Percentiles rank a stretch among this genome's conserved stretches.
These are phyloP conservation scores for Colletotrichum viniferum DNA, from an alignment of 2,329 filamentous ascomycete species.

Conservation along the genomic window DNA sequence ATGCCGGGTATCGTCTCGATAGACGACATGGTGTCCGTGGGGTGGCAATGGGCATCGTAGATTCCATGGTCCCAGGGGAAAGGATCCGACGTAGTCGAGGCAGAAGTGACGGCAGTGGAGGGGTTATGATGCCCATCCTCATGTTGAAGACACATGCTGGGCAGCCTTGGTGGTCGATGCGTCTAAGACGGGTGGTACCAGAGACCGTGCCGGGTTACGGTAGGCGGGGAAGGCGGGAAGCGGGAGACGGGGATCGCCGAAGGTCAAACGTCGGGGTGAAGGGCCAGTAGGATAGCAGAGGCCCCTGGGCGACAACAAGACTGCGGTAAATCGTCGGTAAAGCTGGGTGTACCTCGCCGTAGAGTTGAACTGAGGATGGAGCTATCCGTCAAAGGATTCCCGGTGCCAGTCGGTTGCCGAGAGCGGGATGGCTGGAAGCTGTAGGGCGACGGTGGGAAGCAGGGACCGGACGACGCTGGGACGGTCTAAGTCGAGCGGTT, in stretches of 20 bases:
- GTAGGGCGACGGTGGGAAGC: neutral
- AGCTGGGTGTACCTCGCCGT: neutral
- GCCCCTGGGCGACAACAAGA: neutral
- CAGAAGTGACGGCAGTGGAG: neutral
- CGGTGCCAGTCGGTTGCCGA: neutral
- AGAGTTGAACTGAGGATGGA: neutral
- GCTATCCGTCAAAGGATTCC: neutral
- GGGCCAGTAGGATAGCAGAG: neutral
- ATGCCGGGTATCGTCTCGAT: conserved; percentile 64
- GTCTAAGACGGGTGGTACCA: neutral
- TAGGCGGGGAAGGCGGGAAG: neutral
- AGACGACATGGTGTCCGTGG: conserved; percentile 75
- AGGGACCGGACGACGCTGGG: neutral
- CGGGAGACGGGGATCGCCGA: neutral
- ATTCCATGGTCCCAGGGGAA: conserved; percentile 76
- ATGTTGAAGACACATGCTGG: conserved; percentile 16
- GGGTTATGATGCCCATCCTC: neutral
- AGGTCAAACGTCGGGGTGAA: neutral
- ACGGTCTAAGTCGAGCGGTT: neutral
- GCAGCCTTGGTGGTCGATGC: neutral
- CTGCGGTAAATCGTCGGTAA: neutral
- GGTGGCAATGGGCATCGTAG: conserved; percentile 84
- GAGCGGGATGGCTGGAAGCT: neutral
- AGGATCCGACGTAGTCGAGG: conserved; percentile 22
- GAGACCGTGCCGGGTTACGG: neutral